These are phyloP conservation scores for Verbascum thapsus DNA, from an alignment of 257 asterid genomes.

Conservation along the genomic window DNA sequence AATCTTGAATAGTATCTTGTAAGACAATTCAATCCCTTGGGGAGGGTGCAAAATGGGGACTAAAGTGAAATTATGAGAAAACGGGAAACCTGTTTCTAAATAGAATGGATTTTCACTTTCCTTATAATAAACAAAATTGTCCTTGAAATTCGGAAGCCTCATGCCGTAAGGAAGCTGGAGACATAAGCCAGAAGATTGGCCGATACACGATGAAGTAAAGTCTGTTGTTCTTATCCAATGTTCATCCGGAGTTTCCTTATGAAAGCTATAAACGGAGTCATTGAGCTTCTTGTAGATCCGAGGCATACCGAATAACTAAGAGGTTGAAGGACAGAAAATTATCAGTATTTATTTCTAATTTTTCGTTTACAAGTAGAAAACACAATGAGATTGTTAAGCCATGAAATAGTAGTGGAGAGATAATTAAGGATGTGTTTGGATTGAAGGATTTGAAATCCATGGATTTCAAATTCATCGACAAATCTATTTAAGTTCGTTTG, in stretches of 20 bases:
- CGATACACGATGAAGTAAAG: slow-evolving; percentile 61
- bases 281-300: slow-evolving; percentile 59
- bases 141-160: slow-evolving; percentile 62
- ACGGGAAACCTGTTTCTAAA: slow-evolving; percentile 48
- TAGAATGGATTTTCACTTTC: slow-evolving; percentile 47
- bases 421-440: not conserved
- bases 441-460: no score
- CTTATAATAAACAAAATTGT: slow-evolving; percentile 51
- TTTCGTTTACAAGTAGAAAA: not conserved
- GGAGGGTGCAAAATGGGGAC: slow-evolving; percentile 78
- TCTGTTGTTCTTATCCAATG: slow-evolving; percentile 93
- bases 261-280: slow-evolving; percentile 40
- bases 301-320: slow-evolving; percentile 83
- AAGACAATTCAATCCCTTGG: slow-evolving; percentile 47
- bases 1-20: slow-evolving; percentile 57
- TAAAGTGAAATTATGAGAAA: slow-evolving; percentile 39
- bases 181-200: slow-evolving; percentile 85
- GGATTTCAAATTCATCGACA: no score
- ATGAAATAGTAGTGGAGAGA: slow-evolving; percentile 1
- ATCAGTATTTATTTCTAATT: not conserved
- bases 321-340: not conserved
- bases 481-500: no score
- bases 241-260: slow-evolving; percentile 55
- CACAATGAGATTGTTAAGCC: not conserved
- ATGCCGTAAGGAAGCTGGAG: slow-evolving; percentile 55